A percentile compares a stretch with the other conserved stretches of the same genome.
phyloP scores from a whole-genome alignment of 2,329 filamentous ascomycete genomes.

The Paracamarosporium sp. region DNA sequence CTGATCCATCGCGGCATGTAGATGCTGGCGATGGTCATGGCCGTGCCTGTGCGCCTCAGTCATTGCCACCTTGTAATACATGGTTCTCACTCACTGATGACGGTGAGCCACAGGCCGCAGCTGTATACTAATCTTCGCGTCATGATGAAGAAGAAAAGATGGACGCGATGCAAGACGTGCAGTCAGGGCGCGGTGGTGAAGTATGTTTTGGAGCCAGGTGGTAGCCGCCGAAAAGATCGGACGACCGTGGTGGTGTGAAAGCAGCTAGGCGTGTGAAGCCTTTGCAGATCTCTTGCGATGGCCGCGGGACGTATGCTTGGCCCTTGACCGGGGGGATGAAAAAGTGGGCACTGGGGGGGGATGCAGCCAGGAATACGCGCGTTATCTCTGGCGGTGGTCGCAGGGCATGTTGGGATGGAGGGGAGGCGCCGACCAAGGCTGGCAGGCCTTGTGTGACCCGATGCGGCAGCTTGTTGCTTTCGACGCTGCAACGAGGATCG shows the following conservation, averaged over 20 bases:
- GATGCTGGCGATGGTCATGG: constrained; percentile 74
- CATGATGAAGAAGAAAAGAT: constrained; percentile 45
- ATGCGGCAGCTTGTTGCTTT: constrained; percentile 2
- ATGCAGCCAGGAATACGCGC: neutral
- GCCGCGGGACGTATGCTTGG: constrained; percentile 5
- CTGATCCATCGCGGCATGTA: constrained; percentile 74
- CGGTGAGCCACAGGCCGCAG: constrained; percentile 55
- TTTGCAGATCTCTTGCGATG: constrained; percentile 4
- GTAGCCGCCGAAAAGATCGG: constrained; percentile 9
- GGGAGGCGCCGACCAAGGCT: neutral
- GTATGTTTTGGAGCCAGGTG: neutral
- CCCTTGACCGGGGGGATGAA: neutral
- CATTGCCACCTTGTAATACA: constrained; percentile 5
- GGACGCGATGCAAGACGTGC: neutral
- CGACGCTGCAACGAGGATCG: constrained; percentile 9
- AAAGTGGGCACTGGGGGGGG: neutral
- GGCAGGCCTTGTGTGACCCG: neutral
- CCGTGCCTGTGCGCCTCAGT: constrained; percentile 62
- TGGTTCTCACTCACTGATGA: constrained; percentile 44
- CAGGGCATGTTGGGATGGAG: constrained; percentile 8
- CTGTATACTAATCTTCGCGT: constrained; percentile 57
- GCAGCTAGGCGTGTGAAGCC: neutral
- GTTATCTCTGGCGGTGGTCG: neutral
- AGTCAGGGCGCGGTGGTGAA: neutral
- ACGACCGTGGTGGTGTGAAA: constrained; percentile 8